Evolutionary conservation across 108 stramenopile genomes (phyloP).

Genomic region (Nitzschia inconspicua): DNA sequence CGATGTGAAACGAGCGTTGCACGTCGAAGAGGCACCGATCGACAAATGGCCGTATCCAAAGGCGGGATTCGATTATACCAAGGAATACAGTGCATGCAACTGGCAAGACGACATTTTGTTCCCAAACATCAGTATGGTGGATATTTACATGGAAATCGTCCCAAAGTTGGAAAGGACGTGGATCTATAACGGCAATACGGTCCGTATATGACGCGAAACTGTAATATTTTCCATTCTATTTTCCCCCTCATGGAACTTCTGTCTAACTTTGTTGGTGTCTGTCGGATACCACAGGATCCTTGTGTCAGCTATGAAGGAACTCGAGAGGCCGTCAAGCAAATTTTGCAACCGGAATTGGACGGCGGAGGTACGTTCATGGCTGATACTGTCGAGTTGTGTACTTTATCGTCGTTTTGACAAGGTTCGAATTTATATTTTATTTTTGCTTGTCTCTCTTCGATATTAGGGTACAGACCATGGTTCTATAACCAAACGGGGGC

Average conservation of each 20-base stretch:
- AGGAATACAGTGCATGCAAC: constrained; percentile 66
- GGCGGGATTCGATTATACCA: constrained; percentile 58
- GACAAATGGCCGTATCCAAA: constrained; percentile 43
- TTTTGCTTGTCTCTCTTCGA: no score
- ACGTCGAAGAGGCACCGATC: constrained; percentile 45
- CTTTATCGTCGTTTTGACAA: no score
- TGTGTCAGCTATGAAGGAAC: constrained; percentile 75
- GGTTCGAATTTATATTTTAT: no score
- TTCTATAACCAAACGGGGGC: constrained; percentile 62
- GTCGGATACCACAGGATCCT: constrained; percentile 32
- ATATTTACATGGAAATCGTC: constrained; percentile 52
- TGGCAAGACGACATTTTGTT: constrained; percentile 13
- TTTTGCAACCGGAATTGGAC: constrained; percentile 47
- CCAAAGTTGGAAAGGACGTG: constrained; percentile 41
- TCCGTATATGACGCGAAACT: no score
- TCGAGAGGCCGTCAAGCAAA: constrained; percentile 49
- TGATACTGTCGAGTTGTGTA: no score
- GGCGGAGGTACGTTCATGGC: no score
- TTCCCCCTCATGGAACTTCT: no score
- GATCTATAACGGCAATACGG: constrained; percentile 67
- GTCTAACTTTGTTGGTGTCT: neutral
- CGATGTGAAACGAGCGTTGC: constrained; percentile 53
- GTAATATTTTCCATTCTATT: no score
- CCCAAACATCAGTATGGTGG: constrained; percentile 49
- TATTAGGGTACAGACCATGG: constrained; percentile 69